phyloP scores from a whole-genome alignment of 768 basidiomycete species.

The Hericium erinaceus region DNA sequence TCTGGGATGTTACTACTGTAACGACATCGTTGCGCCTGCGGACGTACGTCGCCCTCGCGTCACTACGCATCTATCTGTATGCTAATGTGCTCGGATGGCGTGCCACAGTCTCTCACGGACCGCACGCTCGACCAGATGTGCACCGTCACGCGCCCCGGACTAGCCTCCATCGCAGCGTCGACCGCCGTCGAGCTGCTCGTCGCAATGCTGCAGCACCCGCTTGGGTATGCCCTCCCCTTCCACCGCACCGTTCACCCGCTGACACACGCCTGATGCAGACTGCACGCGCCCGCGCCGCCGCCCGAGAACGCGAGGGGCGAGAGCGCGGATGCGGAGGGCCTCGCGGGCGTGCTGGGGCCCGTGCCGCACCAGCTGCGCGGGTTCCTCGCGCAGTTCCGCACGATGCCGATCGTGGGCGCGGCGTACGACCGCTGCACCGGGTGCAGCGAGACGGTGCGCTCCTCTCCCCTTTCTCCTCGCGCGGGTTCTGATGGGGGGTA shows the following conservation, averaged over 20 bases:
- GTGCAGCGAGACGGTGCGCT: conserved; percentile 68
- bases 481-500: conserved; percentile 23
- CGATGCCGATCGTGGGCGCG: conserved; percentile 74
- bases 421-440: conserved; percentile 87
- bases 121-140: conserved; percentile 98
- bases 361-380: conserved; percentile 95
- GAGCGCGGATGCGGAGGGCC: conserved; percentile 6
- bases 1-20: conserved; percentile 96
- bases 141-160: conserved; percentile 91
- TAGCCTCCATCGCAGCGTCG: conserved; percentile 87
- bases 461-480: conserved; percentile 46
- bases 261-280: conserved; percentile 21
- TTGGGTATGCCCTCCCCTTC: conserved; percentile 44
- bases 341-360: conserved; percentile 60
- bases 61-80: neutral
- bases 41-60: conserved; percentile 48
- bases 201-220: conserved; percentile 81
- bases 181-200: conserved; percentile 90
- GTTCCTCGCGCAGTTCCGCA: conserved; percentile 80
- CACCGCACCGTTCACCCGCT: neutral
- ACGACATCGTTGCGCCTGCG: conserved; percentile 92
- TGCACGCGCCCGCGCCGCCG: conserved; percentile 66
- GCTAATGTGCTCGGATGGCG: neutral
- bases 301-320: conserved; percentile 6
- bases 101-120: conserved; percentile 58